phyloP scores from a whole-genome alignment of 2,329 filamentous ascomycete species.

The Phialemoniopsis sp. region DNA sequence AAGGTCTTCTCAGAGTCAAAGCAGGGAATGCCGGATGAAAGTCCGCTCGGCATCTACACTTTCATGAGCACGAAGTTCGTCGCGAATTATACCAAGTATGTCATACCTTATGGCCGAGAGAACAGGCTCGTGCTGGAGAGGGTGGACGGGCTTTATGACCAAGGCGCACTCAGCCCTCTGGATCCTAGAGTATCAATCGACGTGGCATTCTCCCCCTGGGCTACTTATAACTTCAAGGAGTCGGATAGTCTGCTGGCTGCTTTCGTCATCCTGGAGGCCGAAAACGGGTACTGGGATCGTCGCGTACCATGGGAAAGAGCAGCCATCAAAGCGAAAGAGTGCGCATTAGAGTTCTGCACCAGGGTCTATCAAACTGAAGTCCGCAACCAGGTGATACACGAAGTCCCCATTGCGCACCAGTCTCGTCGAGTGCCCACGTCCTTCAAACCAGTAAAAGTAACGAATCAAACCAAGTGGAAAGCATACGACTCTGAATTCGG shows the following conservation, averaged over 20 bases:
- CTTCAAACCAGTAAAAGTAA: neutral
- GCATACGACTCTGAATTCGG: no score
- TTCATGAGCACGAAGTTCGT: neutral
- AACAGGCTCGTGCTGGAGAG: neutral
- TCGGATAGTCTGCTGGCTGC: conserved; percentile 4
- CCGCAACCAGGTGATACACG: conserved; percentile 1
- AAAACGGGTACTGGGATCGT: conserved; percentile 3
- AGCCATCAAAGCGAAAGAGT: conserved; percentile 6
- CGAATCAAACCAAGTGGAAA: neutral
- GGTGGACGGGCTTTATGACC: no score
- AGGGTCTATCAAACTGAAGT: neutral
- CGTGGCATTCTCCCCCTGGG: conserved; percentile 2
- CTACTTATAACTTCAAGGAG: conserved; percentile 4
- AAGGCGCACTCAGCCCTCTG: no score
- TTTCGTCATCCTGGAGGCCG: conserved; percentile 3
- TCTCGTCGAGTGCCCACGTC: neutral
- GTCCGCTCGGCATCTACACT: neutral
- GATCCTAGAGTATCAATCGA: no score
- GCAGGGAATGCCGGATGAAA: neutral
- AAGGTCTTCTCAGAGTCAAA: neutral
- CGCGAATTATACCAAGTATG: conserved; percentile 1
- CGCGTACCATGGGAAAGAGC: neutral
- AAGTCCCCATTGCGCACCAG: neutral
- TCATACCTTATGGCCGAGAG: neutral
- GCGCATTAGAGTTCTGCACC: conserved; percentile 5